These are phyloP conservation scores for Macrocybe gigantea DNA, from an alignment of 768 basidiomycete species.

Conservation along the genomic window DNA sequence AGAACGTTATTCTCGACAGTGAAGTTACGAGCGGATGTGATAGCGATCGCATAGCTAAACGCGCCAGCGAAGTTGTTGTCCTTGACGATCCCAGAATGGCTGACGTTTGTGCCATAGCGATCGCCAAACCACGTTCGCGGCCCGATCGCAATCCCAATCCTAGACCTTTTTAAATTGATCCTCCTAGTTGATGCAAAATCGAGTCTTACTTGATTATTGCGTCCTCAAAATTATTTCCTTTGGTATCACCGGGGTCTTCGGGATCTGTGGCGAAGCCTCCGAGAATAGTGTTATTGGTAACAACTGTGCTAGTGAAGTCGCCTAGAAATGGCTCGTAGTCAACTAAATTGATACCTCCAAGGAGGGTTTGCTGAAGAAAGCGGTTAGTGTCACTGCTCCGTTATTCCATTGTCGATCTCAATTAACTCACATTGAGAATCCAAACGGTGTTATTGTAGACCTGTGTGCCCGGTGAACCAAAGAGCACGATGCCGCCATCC, in stretches of 20 bases:
- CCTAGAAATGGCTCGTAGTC: slow-evolving; percentile 67
- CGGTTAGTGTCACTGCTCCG: no score
- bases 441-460: slow-evolving; percentile 77
- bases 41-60: slow-evolving; percentile 70
- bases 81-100: slow-evolving; percentile 45
- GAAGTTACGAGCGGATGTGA: slow-evolving; percentile 60
- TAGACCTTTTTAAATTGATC: slow-evolving; percentile 19
- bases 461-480: slow-evolving; percentile 67
- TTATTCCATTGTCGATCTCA: background rate
- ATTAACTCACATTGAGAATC: slow-evolving; percentile 50
- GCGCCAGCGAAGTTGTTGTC: slow-evolving; percentile 60
- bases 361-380: slow-evolving; percentile 47
- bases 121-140: slow-evolving; percentile 73
- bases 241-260: slow-evolving; percentile 28
- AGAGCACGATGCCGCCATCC: slow-evolving; percentile 76
- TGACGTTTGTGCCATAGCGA: slow-evolving; percentile 43
- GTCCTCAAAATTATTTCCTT: slow-evolving; percentile 52
- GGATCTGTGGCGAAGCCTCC: slow-evolving; percentile 62
- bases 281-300: slow-evolving; percentile 58
- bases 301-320: slow-evolving; percentile 57
- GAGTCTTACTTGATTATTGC: slow-evolving; percentile 64
- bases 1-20: slow-evolving; percentile 58
- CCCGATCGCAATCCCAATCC: slow-evolving; percentile 78
- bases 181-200: background rate
- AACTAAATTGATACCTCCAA: slow-evolving; percentile 78